Percentiles rank a stretch among this genome's conserved stretches.
Conservation (phyloP, 345 rosid genomes). For the Punica granatum region DNA sequence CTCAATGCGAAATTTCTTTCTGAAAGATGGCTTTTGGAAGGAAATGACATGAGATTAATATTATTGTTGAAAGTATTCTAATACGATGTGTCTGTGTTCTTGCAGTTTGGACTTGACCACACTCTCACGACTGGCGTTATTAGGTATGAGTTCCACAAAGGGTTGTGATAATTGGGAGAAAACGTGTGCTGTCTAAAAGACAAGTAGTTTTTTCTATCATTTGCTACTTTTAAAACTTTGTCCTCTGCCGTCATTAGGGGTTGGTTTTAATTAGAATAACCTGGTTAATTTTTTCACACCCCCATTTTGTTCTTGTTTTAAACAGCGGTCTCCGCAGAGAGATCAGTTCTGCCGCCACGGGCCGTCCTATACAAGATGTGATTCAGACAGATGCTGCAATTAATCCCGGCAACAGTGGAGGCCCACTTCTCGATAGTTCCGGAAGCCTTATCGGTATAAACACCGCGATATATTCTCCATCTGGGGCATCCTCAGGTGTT, state of each 20-base stretch:
- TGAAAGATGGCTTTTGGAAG: neutral
- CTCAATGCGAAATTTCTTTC: neutral
- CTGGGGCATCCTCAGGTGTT: constrained; percentile 98
- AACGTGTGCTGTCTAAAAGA: neutral
- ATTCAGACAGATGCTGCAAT: constrained; percentile 98
- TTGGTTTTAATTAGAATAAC: neutral
- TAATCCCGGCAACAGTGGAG: constrained; percentile 97
- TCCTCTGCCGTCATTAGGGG: neutral
- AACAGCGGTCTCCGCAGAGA: constrained; percentile 86
- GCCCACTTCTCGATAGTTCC: constrained; percentile 92
- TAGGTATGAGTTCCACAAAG: constrained; percentile 34
- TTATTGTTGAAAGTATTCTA: neutral
- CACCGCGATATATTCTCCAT: constrained; percentile 96
- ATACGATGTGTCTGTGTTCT: neutral
- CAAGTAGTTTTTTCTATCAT: neutral
- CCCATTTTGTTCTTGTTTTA: constrained; percentile 14
- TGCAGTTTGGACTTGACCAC: constrained; percentile 96
- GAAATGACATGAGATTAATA: neutral
- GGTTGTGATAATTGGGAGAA: neutral
- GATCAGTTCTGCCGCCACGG: constrained; percentile 96
- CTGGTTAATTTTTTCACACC: constrained; percentile 11
- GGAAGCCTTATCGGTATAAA: constrained; percentile 90
- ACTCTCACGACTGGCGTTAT: constrained; percentile 95
- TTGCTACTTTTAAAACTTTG: neutral
- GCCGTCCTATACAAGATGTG: constrained; percentile 98